Base-by-base conservation (phyloP, 2,329 filamentous ascomycete genomes). In the Seiridium cupressi region DNA sequence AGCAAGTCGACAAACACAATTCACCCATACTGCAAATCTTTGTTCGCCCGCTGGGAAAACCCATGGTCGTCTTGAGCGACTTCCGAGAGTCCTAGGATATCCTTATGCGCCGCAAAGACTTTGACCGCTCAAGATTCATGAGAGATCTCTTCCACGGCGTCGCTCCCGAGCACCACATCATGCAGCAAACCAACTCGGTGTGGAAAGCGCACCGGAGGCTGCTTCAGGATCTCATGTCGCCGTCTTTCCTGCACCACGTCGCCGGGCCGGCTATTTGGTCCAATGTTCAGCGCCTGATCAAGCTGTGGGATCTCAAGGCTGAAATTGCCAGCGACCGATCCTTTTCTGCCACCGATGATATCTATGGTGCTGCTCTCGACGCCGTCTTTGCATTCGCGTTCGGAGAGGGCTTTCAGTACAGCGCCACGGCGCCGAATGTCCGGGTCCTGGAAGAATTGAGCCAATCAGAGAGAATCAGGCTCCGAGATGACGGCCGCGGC, bases 161-260 rank as follows among this genome's bases (percentile, higher is more conserved):
- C 1, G 60, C 64, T 8, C 64, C 63, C 3, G 46, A 68, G 10
- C 65, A 69, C 49, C 74, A 77, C 60, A 70, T 74, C 57, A 62
- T 61, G 1, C 69, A 73, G 68, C 61, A 65, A 57, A 69, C 70
- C 9, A 64, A 71, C 46, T 65, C 67, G 1, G 61, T 65, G 5
- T 73, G 69, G 60, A 71, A 67, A 55, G 54, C 40, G 11, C 68
- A 74, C 35, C 69, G 68, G 34, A 64, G 69, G 49, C 68, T 78
- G 2, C 56, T 75, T 2, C 68, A 71, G 36, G 75, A 77, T 47
- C 63, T 77, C 1, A 76, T 78, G 76, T 68, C 73, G 6, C 69
- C 74, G 0, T 61, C 49, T 5, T 77, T 77, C 55, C 60, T 77
- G 7, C 58, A 73, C 51, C 55, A 68, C 60, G 65, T 73, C 18